Base-by-base conservation (phyloP, 1,284 basidiomycete genomes). In the Marasmius sp. region DNA sequence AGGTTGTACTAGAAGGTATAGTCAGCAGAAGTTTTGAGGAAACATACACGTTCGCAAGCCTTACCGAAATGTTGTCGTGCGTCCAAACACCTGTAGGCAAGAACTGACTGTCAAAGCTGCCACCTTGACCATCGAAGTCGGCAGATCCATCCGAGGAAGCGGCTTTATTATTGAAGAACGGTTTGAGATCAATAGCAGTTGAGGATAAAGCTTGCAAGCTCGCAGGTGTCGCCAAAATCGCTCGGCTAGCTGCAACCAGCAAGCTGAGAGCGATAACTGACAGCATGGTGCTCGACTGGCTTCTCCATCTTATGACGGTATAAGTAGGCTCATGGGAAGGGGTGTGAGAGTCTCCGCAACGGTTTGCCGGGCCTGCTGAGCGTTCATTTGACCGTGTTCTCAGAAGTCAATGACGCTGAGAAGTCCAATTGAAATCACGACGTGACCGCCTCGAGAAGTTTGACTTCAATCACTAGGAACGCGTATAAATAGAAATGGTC, bases 151-250 rank as follows among this genome's bases (percentile, higher is more conserved):
- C 65, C 0, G 71, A 20, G 0, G 80, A 81, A 6, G 79, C 78
- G 7, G 79, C 79, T 59, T 79, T 74, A 55, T 79, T 81, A 14
- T 81, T 60, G 61, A 81, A 73, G 10, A 77, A 52, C 34, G 56
- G 41, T 1, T 61, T 57, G 1, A 81, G 55, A 0, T 69, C 59
- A 11, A 80, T 34, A 2, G 67, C 49, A 1, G 59, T 62, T 4
- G 74, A 76, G 6, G 72, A 72, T 59, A 74, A 74, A 2, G 56
- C 39, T 33, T 61, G 18, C 51, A 76, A 63, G 10, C 65, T 59
- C 20, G 14, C 38, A 3, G 57, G 56, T 9, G 45, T 18, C 27
- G 37, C 58, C 7, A 37, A 14, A n/a, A 18, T 36, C 20, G 58
- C 27, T 5, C n/a, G 16, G 6, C 47, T 22, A 9, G 43, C 51